phyloP scores from a whole-genome alignment of 2,329 filamentous ascomycete genomes.

The Paraphoma chrysanthemicola region DNA sequence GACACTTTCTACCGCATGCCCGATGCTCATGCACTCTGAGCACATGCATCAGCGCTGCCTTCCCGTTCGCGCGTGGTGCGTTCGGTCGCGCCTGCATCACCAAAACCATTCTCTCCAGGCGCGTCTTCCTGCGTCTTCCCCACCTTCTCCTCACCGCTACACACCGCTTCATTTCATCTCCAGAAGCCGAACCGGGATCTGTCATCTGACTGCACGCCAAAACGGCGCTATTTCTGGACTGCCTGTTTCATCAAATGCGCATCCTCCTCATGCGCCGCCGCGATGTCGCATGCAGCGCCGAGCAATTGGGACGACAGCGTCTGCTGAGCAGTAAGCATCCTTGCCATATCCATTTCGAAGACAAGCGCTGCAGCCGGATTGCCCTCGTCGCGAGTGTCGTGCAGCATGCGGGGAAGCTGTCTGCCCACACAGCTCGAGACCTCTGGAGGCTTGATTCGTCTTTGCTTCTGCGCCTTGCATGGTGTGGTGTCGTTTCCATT shows the following conservation, averaged over 20 bases:
- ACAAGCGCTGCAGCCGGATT: conserved; percentile 42
- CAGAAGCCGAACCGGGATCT: conserved; percentile 10
- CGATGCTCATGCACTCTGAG: conserved; percentile 4
- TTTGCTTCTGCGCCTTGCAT: conserved; percentile 9
- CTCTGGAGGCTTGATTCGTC: conserved; percentile 22
- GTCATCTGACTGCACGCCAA: conserved; percentile 41
- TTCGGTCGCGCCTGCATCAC: neutral
- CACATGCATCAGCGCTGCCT: conserved; percentile 14
- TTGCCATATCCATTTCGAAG: conserved; percentile 24
- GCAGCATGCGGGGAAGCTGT: conserved; percentile 31
- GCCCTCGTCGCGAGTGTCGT: conserved; percentile 14
- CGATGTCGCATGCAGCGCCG: conserved; percentile 29
- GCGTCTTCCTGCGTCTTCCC: neutral
- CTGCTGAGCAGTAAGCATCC: conserved; percentile 18
- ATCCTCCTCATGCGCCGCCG: conserved; percentile 17
- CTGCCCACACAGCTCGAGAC: conserved; percentile 14
- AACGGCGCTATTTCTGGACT: conserved; percentile 14
- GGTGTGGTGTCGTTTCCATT: conserved; percentile 10
- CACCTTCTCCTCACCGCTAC: conserved; percentile 6
- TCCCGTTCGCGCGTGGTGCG: neutral
- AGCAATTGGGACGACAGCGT: conserved; percentile 16
- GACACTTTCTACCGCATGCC: conserved; percentile 7
- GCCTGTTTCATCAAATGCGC: conserved; percentile 24
- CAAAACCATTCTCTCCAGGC: neutral
- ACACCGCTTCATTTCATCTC: conserved; percentile 31